A percentile compares a stretch with the other conserved stretches of the same genome.
These are phyloP conservation scores for Penicillium steckii DNA, from an alignment of 495 filamentous ascomycete species.

Conservation along the genomic window DNA sequence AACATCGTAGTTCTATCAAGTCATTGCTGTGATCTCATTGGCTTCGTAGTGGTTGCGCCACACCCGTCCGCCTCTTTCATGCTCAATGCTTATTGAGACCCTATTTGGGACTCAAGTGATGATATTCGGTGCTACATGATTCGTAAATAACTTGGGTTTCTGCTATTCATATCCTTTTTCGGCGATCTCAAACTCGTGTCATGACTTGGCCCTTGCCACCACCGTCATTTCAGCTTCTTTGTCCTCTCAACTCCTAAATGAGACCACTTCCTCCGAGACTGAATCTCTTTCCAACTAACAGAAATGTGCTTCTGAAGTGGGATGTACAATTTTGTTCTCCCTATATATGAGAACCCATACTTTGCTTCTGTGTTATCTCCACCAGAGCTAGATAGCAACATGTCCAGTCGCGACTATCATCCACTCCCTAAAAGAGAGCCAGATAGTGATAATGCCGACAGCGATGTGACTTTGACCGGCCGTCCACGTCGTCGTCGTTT, in stretches of 20 bases:
- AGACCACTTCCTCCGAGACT: neutral
- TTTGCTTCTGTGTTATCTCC: neutral
- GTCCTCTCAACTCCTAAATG: neutral
- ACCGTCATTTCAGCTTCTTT: neutral
- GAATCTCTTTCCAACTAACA: neutral
- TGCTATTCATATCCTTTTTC: neutral
- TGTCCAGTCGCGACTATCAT: constrained; percentile 7
- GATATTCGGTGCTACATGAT: neutral
- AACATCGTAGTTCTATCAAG: neutral
- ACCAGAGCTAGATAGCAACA: neutral
- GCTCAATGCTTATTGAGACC: neutral
- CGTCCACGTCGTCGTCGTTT: neutral
- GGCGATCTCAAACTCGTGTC: neutral
- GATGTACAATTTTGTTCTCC: neutral
- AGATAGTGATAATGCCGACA: constrained; percentile 8
- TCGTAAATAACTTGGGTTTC: neutral
- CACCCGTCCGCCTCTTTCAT: neutral
- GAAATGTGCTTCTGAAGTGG: neutral
- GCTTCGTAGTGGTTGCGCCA: neutral
- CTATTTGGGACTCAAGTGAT: neutral
- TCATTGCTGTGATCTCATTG: neutral
- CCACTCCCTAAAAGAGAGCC: constrained; percentile 4
- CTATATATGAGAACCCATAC: neutral
- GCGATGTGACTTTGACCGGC: constrained; percentile 5
- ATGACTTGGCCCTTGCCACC: neutral